Evolutionary conservation across 345 rosid species (phyloP).

Genomic region (Tarenaya hassleriana): DNA sequence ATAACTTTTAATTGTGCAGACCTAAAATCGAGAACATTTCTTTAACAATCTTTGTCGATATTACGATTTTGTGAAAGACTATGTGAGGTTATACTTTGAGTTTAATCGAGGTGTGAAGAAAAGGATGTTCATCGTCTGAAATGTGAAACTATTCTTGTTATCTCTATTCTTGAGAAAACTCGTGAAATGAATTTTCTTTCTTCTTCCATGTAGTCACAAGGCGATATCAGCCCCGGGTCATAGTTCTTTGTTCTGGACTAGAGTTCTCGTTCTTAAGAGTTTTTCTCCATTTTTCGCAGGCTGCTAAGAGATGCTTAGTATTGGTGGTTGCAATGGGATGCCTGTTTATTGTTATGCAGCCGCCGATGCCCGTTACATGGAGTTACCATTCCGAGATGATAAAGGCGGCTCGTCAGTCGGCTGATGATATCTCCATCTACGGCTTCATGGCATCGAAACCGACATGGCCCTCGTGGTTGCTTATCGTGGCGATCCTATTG

Average conservation of each 20-base stretch:
- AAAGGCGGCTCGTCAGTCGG: constrained; percentile 83
- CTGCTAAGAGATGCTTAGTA: constrained; percentile 88
- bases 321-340: constrained; percentile 85
- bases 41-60: neutral
- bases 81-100: constrained; percentile 13
- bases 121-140: neutral
- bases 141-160: neutral
- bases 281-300: constrained; percentile 38
- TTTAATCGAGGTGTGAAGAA: neutral
- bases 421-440: constrained; percentile 92
- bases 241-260: constrained; percentile 13
- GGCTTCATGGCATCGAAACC: constrained; percentile 92
- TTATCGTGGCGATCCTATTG: constrained; percentile 71
- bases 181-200: constrained; percentile 7
- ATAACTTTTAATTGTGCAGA: neutral
- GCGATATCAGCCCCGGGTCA: constrained; percentile 5
- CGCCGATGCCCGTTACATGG: constrained; percentile 83
- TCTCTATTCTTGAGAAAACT: constrained; percentile 14
- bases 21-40: constrained; percentile 2
- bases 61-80: constrained; percentile 9
- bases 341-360: constrained; percentile 87
- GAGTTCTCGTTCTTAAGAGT: constrained; percentile 6
- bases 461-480: constrained; percentile 99
- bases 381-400: constrained; percentile 76
- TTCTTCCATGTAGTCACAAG: neutral